A percentile compares a stretch with the other conserved stretches of the same genome.
phyloP scores from a whole-genome alignment of 208 protist genomes.

The Leishmania turanica region DNA sequence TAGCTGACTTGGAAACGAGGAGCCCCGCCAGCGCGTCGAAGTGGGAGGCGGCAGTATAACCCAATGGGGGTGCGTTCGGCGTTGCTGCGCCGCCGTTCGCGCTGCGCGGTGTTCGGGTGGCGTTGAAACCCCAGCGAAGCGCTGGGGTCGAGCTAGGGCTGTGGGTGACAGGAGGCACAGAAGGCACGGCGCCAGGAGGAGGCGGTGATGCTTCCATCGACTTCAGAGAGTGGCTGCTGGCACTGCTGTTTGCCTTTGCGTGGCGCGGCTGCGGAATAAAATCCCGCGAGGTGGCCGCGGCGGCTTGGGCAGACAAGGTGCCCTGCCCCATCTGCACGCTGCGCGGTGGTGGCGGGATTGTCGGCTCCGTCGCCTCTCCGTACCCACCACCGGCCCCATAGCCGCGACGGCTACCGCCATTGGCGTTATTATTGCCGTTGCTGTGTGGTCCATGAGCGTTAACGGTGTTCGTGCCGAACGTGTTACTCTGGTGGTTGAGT shows the following conservation, averaged over 20 bases:
- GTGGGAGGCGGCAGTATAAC: neutral
- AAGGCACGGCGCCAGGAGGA: neutral
- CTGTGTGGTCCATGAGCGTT: slow-evolving; percentile 7
- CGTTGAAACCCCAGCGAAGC: slow-evolving; percentile 16
- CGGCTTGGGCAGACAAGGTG: slow-evolving; percentile 11
- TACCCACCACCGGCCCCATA: slow-evolving; percentile 3
- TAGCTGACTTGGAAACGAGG: slow-evolving; percentile 8
- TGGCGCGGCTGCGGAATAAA: slow-evolving; percentile 34
- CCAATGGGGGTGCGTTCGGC: neutral
- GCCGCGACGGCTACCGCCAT: slow-evolving; percentile 10
- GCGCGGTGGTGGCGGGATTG: slow-evolving; percentile 32
- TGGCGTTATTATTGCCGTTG: slow-evolving; percentile 3
- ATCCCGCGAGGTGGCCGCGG: slow-evolving; percentile 9
- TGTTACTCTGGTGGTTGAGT: slow-evolving; percentile 20
- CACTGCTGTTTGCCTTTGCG: slow-evolving; percentile 10
- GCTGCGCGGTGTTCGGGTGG: slow-evolving; percentile 24
- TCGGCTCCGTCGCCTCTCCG: slow-evolving; percentile 13
- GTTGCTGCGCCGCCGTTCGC: slow-evolving; percentile 3
- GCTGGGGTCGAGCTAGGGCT: slow-evolving; percentile 2
- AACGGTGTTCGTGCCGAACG: slow-evolving; percentile 1
- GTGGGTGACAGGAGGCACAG: neutral
- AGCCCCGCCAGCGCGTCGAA: slow-evolving; percentile 10
- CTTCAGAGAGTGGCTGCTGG: slow-evolving; percentile 2
- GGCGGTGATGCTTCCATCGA: slow-evolving; percentile 10
- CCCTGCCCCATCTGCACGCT: slow-evolving; percentile 37